phyloP scores from a whole-genome alignment of 257 asterid genomes.

The Solanum etuberosum region DNA sequence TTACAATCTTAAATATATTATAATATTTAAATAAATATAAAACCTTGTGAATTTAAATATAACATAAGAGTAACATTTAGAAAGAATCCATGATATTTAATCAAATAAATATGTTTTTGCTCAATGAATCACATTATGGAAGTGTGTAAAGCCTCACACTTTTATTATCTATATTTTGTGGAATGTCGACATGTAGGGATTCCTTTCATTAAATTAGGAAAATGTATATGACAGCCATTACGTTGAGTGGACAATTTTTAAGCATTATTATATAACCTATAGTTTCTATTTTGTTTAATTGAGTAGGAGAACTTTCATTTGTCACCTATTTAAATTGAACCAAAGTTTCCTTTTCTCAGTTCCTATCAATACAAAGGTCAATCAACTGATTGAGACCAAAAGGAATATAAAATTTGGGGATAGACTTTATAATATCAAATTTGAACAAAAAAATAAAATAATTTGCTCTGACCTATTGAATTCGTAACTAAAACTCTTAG shows the following conservation, averaged over 20 bases:
- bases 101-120: not conserved
- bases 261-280: not conserved
- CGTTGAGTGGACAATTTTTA: not conserved
- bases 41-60: not conserved
- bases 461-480: not conserved
- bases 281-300: not conserved
- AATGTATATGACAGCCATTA: not conserved
- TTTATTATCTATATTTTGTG: not conserved
- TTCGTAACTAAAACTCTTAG: not conserved
- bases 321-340: not conserved
- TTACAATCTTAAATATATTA: not conserved
- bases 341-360: not conserved
- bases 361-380: not conserved
- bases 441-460: not conserved
- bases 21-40: not conserved
- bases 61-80: not conserved
- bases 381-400: not conserved
- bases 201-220: not conserved
- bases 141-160: not conserved
- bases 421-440: not conserved
- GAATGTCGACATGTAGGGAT: not conserved
- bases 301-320: not conserved
- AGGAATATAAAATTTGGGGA: not conserved
- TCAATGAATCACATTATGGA: not conserved
- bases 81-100: not conserved